Percentiles rank a stretch among this genome's conserved stretches.
Conservation (phyloP, 148 eudicot species). For the Simmondsia chinensis region DNA sequence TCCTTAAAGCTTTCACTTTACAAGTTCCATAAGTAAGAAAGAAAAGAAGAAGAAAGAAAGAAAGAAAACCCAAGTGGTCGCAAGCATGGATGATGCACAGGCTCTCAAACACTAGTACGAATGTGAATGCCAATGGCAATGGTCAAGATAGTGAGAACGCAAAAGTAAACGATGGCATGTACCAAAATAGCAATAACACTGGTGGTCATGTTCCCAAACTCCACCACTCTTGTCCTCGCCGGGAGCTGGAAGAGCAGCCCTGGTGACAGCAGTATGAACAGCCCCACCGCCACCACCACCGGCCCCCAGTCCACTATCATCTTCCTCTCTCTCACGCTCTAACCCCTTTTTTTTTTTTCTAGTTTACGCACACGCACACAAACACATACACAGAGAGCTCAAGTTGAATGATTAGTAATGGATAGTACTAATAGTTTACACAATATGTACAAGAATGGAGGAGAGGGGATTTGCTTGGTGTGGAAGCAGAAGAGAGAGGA, state of each 20-base stretch:
- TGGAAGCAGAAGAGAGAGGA: slow-evolving; percentile 17
- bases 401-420: too few species aligned
- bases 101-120: slow-evolving; percentile 28
- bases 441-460: slow-evolving; percentile 23
- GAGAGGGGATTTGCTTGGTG: slow-evolving; percentile 27
- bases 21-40: too few species aligned
- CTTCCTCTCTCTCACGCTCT: neutral
- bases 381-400: too few species aligned
- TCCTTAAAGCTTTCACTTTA: too few species aligned
- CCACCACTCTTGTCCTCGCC: slow-evolving; percentile 59
- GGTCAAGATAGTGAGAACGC: slow-evolving; percentile 51
- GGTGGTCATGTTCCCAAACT: slow-evolving; percentile 73
- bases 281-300: slow-evolving; percentile 53
- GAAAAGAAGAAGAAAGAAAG: too few species aligned
- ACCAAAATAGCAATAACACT: slow-evolving; percentile 66
- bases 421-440: too few species aligned
- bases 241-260: slow-evolving; percentile 70
- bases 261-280: slow-evolving; percentile 64
- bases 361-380: too few species aligned
- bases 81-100: too few species aligned
- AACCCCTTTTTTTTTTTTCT: neutral
- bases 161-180: slow-evolving; percentile 63
- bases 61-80: too few species aligned
- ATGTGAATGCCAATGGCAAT: slow-evolving; percentile 64
- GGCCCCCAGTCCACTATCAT: slow-evolving; percentile 79